phyloP scores from a whole-genome alignment of 1,284 basidiomycete species.

The Moesziomyces globuligerus region DNA sequence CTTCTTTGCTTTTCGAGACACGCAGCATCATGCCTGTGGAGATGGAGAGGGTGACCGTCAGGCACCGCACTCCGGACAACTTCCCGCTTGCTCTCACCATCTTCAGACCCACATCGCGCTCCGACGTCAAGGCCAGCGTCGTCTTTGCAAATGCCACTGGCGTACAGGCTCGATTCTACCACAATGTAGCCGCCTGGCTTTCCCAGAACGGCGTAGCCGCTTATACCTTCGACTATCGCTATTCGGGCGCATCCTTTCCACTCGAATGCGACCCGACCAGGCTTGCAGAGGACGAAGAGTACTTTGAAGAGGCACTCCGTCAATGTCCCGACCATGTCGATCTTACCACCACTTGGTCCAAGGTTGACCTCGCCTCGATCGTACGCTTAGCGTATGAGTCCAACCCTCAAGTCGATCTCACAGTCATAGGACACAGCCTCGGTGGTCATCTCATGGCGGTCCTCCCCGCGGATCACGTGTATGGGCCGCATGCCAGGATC shows the following conservation, averaged over 20 bases:
- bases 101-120: constrained; percentile 32
- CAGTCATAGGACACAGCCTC: constrained; percentile 50
- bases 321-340: constrained; percentile 38
- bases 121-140: constrained; percentile 24
- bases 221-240: constrained; percentile 58
- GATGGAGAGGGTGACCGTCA: constrained; percentile 14
- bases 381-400: constrained; percentile 36
- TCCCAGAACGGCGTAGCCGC: constrained; percentile 47
- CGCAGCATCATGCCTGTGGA: constrained; percentile 15
- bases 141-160: constrained; percentile 56
- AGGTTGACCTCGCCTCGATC: constrained; percentile 50
- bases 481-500: constrained; percentile 43
- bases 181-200: constrained; percentile 48
- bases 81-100: constrained; percentile 46
- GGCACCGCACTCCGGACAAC: constrained; percentile 34
- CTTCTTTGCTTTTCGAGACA: not conserved
- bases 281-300: constrained; percentile 47
- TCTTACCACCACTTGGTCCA: constrained; percentile 54
- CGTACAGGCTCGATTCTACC: constrained; percentile 56
- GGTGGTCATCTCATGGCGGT: constrained; percentile 54
- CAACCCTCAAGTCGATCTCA: constrained; percentile 37
- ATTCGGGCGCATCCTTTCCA: constrained; percentile 51
- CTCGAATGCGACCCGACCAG: constrained; percentile 30
- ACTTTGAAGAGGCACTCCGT: constrained; percentile 43
- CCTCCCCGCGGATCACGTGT: constrained; percentile 32